Evolutionary conservation across 1,284 basidiomycete genomes (phyloP), one percentile per base, ranked within the genome.

Genomic region (Pseudozyma tsukubaensis): DNA sequence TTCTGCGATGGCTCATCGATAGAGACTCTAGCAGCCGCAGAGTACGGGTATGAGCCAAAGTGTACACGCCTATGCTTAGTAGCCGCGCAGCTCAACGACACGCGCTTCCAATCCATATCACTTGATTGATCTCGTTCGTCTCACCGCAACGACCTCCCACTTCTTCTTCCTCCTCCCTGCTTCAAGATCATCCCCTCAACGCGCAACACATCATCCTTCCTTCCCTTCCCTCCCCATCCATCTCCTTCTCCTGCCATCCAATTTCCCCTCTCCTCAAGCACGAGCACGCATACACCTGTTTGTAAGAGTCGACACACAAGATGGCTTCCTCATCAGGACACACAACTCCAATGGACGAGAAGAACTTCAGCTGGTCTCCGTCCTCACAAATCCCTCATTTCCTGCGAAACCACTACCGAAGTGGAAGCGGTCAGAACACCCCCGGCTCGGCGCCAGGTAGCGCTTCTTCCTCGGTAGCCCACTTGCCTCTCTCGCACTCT

Each of bases 351-450:
- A 59, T 45, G 50, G 62, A 64, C 37, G 62, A 65, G 40, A 65
- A 65, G 62, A 54, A 18, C 45, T 65, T 54, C 45, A 53, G 29
- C 51, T 65, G 56, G 50, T 65, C 62, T 44, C 62, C 62, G 13
- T 65, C 62, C 21, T 53, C 62, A 19, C 62, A 65, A n/a, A 55
- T 65, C 18, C 62, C 62, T 2, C 62, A 65, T 45, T 65, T 65
- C 51, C 55, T 65, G 18, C 62, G 62, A 21, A 65, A 65, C 47
- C 55, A 65, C 29, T 65, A 65, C 45, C 36, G 62, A 29, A 45
- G 45, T 19, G 16, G 44, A 18, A 58, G 55, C 40, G 52, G 47
- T 18, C n/a, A 34, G 6, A 32, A 32, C 5, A 54, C 50, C 34
- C 54, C 61, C 47, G 39, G 61, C 37, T 65, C 56, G n/a, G 56